Evolutionary conservation across 768 basidiomycete species (phyloP), one percentile per base, ranked within the genome.

Genomic region (Trametes gibbosa): DNA sequence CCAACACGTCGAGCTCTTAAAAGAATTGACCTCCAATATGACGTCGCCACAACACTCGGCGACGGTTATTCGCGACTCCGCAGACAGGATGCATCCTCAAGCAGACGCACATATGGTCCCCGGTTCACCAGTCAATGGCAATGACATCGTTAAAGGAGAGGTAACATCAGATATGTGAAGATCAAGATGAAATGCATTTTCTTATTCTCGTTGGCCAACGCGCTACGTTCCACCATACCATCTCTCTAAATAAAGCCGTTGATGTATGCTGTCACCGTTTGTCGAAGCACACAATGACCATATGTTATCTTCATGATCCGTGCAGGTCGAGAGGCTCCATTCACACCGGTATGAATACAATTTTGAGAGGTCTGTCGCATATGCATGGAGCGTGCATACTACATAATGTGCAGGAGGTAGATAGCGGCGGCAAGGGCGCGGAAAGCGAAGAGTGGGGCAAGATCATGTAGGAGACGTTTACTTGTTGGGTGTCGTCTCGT

Each of bases 341-440:
- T 53, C 56, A 58, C 56, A 58, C 61, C 56, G 47, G 54, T 62
- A 62, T 54, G 58, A 57, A 60, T 63, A 63, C 63, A 63, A 56
- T 59, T 66, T 61, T 66, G 63, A 55, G 58, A 63, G 37, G 58
- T 65, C 46, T 55, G 55, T 61, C 24, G 54, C 65, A 62, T 68
- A 62, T 63, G 65, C 60, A 66, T 66, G 59, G 40, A 37, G 55
- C 35, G 58, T 66, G 66, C 69, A 69, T 69, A 68, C 68, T 67
- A 69, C 66, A 70, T 68, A 62, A 48, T 61, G 63, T 58, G 62
- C 48, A 56, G 58, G 61, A 51, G 59, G 63, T 63, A 64, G 56
- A 63, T 56, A 56, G 56, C 50, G 56, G 62, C 54, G 53, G 49
- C 59, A 51, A 68, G 50, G 54, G 51, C 47, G 60, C 60, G 58